These are phyloP conservation scores for Pseudocercospora pini-densiflorae DNA, from an alignment of 2,329 filamentous ascomycete species.

Conservation along the genomic window DNA sequence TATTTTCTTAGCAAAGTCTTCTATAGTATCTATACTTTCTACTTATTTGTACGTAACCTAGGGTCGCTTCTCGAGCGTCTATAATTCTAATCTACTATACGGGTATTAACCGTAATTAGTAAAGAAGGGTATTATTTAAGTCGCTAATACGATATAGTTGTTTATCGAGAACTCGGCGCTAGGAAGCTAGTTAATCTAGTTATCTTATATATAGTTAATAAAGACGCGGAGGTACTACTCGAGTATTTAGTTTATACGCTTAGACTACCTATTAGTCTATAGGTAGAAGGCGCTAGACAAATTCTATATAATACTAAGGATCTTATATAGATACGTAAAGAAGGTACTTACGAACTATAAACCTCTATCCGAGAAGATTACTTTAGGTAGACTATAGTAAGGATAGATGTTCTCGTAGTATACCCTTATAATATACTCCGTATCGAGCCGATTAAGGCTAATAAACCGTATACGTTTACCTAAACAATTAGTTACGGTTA, in stretches of 20 bases:
- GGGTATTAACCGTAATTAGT: background rate
- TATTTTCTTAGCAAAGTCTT: background rate
- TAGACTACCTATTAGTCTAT: background rate
- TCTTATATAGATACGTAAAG: background rate
- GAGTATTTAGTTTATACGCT: background rate
- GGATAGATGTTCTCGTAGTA: background rate
- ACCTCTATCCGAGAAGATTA: background rate
- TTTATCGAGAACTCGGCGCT: constrained; percentile 7
- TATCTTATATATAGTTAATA: constrained; percentile 2
- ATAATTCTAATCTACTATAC: background rate
- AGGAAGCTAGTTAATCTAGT: constrained; percentile 1
- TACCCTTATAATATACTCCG: background rate
- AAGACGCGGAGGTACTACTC: background rate
- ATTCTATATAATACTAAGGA: background rate
- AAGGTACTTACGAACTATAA: background rate
- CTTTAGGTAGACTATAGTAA: background rate
- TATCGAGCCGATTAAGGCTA: no score
- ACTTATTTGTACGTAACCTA: background rate
- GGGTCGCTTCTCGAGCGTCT: background rate
- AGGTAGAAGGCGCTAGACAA: background rate
- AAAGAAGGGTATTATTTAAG: constrained; percentile 10
- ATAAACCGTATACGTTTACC: no score
- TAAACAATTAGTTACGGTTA: no score
- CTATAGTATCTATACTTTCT: background rate
- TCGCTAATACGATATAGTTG: background rate